Evolutionary conservation across 2,329 filamentous ascomycete genomes (phyloP), one percentile per base, ranked within the genome.

Genomic region (Endothia cerciana): DNA sequence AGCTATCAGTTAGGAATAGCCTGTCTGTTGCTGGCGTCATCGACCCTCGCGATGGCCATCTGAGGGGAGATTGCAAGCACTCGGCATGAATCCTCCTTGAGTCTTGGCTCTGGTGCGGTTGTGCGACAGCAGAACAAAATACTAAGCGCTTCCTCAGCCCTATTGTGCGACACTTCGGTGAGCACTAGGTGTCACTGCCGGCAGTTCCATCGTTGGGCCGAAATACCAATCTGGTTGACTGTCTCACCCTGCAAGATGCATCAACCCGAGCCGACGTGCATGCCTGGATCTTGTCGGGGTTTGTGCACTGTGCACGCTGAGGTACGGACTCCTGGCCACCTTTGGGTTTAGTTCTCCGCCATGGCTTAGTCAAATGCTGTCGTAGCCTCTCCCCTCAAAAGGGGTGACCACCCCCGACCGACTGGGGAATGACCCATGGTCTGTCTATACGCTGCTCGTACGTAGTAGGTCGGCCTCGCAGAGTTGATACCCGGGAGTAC

Each of bases 181-280:
- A 51, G 47, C 47, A 51, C 47, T 51, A 51, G 28, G 13, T 51
- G 22, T 51, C 22, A 51, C 22, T 51, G 47, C 47, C 47, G 47
- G 25, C 25, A 51, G 47, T 28, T 25, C 28, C 25, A 28, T 22
- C 25, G 47, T 51, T 22, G 47, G 47, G 13, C 25, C 22, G 22
- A 51, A 25, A 17, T 4, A 28, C 25, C 13, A 3, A 30, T 51
- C 17, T 51, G 47, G 25, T 7, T 28, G 47, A 17, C 22, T 22
- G 47, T 51, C 22, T 51, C n/a, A 49, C 13, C 13, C 25, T 51
- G 47, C 47, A 28, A 51, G 47, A 51, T 51, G 47, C 47, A 30
- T 17, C 47, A 51, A 51, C 22, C 47, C 47, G 22, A 51, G 47
- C 47, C 47, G 47, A 28, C 25, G 17, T 51, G 47, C 47, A 51